Conservation (phyloP, 805 yeast species). For the Pichia californica region DNA sequence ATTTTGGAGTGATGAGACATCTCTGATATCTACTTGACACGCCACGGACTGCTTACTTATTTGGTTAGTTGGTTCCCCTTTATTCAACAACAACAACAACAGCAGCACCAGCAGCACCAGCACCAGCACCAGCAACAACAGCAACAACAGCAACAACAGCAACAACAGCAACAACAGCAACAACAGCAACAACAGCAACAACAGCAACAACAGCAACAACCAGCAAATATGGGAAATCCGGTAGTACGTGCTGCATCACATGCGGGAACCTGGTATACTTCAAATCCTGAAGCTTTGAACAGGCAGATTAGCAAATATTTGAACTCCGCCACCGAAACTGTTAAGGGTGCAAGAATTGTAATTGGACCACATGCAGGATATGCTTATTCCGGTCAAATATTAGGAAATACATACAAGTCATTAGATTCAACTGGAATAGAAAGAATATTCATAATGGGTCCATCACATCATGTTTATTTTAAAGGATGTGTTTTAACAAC, state of each 20-base stretch:
- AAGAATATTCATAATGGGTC: conserved; percentile 79
- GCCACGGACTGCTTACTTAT: too few species aligned
- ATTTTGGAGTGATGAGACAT: too few species aligned
- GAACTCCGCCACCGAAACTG: conserved; percentile 30
- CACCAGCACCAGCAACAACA: too few species aligned
- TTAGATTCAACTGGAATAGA: conserved; percentile 55
- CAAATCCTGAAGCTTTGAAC: conserved; percentile 36
- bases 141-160: too few species aligned
- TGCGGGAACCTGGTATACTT: conserved; percentile 86
- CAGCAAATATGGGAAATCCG: background rate
- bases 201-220: too few species aligned
- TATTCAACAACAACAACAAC: too few species aligned
- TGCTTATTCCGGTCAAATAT: conserved; percentile 67
- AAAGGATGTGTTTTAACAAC: conserved; percentile 51
- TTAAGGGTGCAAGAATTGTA: conserved; percentile 40
- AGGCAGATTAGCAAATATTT: conserved; percentile 47
- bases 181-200: too few species aligned
- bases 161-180: too few species aligned
- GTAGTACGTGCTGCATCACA: conserved; percentile 55
- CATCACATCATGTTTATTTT: conserved; percentile 87
- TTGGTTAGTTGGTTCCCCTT: too few species aligned
- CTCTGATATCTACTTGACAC: too few species aligned
- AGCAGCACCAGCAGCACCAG: too few species aligned
- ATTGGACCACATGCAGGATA: conserved; percentile 89
- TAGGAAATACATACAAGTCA: conserved; percentile 69